Evolutionary conservation across 148 eudicot species (phyloP), one percentile per base, ranked within the genome.

Genomic region (Vaccinium vitisidaea): DNA sequence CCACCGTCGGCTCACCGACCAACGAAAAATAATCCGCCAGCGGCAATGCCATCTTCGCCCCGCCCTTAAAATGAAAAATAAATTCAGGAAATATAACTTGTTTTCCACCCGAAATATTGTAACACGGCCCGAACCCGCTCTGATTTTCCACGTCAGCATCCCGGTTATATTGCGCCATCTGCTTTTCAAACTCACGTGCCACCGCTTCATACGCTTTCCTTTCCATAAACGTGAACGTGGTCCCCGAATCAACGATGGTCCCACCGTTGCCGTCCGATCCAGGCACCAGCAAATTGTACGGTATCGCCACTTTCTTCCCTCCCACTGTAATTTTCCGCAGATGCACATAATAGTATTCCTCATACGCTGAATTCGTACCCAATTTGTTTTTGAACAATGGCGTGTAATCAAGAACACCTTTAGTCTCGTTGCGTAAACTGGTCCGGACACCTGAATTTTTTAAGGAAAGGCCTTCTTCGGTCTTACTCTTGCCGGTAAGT

Each of bases 151-250:
- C 82, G 0, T 86, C 88, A 11, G 12, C n/a, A 2, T 90, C 94
- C 82, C 98, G 87, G 82, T 87, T 88, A 54, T 87, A 89, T 9
- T 88, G 82, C 82, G 88, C 85, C 86, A 84, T 89, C 86, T 95
- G 98, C 19, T 75, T 88, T 55, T 79, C 93, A 3, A 95, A 55
- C 86, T 94, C 96, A 0, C 81, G 75, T 6, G 90, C 92, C 5
- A 95, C 90, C 55, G 90, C 85, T 23, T 90, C 88, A 21, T 63
- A 89, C 9, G 91, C 83, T 16, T 84, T 59, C 12, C 43, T 75
- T 21, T 90, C 94, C 95, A 95, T 91, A 82, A 43, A 93, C 11
- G 98, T 95, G 55, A 93, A 87, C 2, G 98, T 91, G 1, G 96
- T 87, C 76, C 98, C 97, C 16, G 98, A 93, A 56, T 94, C 98